Evolutionary conservation across 2,329 filamentous ascomycete species (phyloP).

Genomic region (Erysiphe pulchra): DNA sequence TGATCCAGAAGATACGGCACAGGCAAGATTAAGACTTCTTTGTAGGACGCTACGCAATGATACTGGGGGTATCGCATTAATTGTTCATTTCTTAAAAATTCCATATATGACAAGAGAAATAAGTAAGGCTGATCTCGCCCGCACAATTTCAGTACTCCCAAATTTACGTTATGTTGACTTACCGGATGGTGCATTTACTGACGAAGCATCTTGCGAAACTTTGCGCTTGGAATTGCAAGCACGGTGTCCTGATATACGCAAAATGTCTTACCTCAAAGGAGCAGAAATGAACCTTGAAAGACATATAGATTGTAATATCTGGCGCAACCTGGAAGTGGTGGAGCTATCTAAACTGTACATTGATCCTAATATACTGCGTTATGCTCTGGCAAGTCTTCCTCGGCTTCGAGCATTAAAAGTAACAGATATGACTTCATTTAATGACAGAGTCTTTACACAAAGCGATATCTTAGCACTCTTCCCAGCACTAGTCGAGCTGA

Average conservation of each 20-base stretch:
- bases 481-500: constrained; percentile 47
- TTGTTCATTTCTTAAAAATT: constrained; percentile 60
- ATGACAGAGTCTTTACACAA: constrained; percentile 48
- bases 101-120: constrained; percentile 85
- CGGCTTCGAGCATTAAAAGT: constrained; percentile 51
- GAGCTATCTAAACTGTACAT: constrained; percentile 43
- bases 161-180: constrained; percentile 77
- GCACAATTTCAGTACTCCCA: constrained; percentile 61
- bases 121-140: constrained; percentile 58
- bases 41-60: constrained; percentile 64
- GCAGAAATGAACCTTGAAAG: constrained; percentile 53
- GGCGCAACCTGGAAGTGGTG: constrained; percentile 46
- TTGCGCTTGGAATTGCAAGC: constrained; percentile 66
- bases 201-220: constrained; percentile 48
- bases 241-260: constrained; percentile 58
- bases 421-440: constrained; percentile 39
- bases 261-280: constrained; percentile 66
- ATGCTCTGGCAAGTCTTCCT: constrained; percentile 40
- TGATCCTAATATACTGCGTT: constrained; percentile 43
- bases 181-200: constrained; percentile 51
- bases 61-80: constrained; percentile 32
- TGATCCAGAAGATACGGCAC: constrained; percentile 56
- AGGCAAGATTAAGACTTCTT: constrained; percentile 50
- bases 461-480: constrained; percentile 43
- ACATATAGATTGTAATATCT: constrained; percentile 36